phyloP scores from a whole-genome alignment of 331 rosid species.

The Arachis monticola region DNA sequence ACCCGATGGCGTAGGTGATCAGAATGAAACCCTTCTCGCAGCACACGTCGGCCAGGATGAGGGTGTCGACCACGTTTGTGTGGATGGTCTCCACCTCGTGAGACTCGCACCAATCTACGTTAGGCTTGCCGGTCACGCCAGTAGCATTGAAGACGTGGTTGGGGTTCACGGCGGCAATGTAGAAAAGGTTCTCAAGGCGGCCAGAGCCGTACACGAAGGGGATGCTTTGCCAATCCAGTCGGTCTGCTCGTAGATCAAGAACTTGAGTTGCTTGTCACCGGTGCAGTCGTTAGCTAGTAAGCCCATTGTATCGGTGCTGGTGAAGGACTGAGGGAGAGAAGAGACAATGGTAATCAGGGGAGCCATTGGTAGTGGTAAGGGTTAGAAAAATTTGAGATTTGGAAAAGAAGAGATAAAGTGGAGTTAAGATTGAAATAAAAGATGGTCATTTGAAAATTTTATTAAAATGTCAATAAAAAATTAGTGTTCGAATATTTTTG shows the following conservation, averaged over 20 bases:
- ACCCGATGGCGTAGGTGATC: conserved; percentile 83
- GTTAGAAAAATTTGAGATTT: no score
- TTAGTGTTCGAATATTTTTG: no score
- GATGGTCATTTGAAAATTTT: no score
- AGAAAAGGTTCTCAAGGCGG: conserved; percentile 70
- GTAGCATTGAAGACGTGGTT: conserved; percentile 90
- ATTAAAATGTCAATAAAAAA: no score
- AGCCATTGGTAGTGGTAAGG: no score
- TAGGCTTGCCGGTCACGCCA: conserved; percentile 88
- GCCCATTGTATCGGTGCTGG: conserved; percentile 52
- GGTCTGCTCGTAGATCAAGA: conserved; percentile 81
- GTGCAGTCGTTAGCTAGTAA: conserved; percentile 56
- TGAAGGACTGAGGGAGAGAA: no score
- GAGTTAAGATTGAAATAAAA: no score
- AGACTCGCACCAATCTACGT: conserved; percentile 94
- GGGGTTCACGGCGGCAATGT: conserved; percentile 61
- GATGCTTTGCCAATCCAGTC: conserved; percentile 87
- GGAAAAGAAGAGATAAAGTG: no score
- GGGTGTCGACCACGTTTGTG: conserved; percentile 78
- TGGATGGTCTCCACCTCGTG: conserved; percentile 85
- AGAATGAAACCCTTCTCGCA: conserved; percentile 60
- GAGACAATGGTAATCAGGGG: no score
- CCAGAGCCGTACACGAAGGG: conserved; percentile 64
- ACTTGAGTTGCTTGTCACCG: conserved; percentile 51
- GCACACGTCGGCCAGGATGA: conserved; percentile 77